Conservation (phyloP, 768 basidiomycete species). For the Tricholoma flavovirens region DNA sequence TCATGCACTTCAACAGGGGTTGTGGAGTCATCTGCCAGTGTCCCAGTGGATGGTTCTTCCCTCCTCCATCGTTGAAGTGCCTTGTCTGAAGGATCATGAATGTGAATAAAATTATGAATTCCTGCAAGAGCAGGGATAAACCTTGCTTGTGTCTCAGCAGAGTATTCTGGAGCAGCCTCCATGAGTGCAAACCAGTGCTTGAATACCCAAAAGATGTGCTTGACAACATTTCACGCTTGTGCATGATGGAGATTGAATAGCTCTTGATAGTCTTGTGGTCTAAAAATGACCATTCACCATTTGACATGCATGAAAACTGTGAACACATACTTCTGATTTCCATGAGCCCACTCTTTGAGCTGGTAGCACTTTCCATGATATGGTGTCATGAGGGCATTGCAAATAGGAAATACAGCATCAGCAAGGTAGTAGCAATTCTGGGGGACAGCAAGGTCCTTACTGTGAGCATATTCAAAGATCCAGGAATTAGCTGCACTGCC, state of each 20-base stretch:
- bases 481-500: neutral
- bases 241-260: too few species aligned
- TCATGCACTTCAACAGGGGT: too few species aligned
- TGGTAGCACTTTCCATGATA: too few species aligned
- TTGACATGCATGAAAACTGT: neutral
- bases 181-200: neutral
- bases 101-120: neutral
- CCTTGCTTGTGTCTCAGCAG: too few species aligned
- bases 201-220: neutral
- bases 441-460: neutral
- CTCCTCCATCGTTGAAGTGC: too few species aligned
- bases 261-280: neutral
- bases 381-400: too few species aligned
- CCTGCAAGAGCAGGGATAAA: neutral
- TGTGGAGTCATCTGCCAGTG: neutral
- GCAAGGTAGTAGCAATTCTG: too few species aligned
- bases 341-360: too few species aligned
- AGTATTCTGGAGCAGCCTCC: too few species aligned
- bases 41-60: too few species aligned
- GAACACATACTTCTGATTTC: too few species aligned
- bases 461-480: neutral
- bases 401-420: too few species aligned
- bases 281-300: neutral
- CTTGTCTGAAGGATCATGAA: neutral
- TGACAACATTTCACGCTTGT: neutral